Base-by-base conservation (phyloP, 768 basidiomycete species). In the Tulasnella sp. region DNA sequence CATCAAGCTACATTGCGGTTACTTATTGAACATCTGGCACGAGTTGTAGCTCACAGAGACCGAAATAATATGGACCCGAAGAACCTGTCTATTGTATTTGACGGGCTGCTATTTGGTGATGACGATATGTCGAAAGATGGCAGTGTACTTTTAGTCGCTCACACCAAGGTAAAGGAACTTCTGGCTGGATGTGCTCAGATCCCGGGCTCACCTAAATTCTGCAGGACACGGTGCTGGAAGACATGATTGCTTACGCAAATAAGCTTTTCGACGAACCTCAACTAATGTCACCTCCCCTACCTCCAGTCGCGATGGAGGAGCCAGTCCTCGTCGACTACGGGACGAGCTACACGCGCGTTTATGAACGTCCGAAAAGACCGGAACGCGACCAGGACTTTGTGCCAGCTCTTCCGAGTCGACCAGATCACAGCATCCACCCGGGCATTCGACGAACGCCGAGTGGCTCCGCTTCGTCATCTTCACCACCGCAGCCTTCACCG, bases 41-140 rank as follows among this genome's bases (percentile, higher is more conserved):
- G 91, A 17, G 89, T 97, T 17, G 87, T 89, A 3, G 84, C 89
- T 5, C 85, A 85, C 42, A 85, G 86, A 29, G 89, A 91, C 36
- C 90, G 88, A 81, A 97, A 96, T 81, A 97, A 96, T 83, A 97
- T 97, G 96, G 96, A 95, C 80, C 86, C 91, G 3, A 94, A 91
- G 85, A 97, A 97, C 81, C 85, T 97, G 31, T 93, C 94, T 2
- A 96, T 97, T 68, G 91, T 96, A 3, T 96, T 97, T 83, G 91
- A 91, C n/a, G 86, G 90, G 11, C 93, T 94, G 31, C 89, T 97
- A 68, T 96, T 97, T 79, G 95, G 95, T 7, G 94, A 96, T 82
- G 95, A 97, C 78, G 93, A 96, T 78, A 86, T 94, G 76, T 90
- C 92, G 3, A 92, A 92, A 81, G 89, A 86, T 45, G 79, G 79